A percentile compares a stretch with the other conserved stretches of the same genome.
Evolutionary conservation across 129 eudicot species (phyloP).

Genomic region (Scalesia atractyloides): DNA sequence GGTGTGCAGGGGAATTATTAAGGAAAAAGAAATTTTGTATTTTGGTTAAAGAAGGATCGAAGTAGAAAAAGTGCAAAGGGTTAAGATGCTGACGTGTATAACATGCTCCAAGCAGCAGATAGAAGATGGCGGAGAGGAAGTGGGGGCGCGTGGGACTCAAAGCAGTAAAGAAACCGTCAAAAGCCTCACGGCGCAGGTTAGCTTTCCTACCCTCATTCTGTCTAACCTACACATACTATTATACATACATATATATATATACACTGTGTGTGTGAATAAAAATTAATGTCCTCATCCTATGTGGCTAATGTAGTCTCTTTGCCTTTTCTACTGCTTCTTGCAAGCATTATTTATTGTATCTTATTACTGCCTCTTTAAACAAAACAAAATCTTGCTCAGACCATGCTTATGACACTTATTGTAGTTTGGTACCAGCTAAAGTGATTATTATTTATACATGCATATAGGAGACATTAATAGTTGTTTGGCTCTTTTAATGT

Average conservation of each 20-base stretch:
- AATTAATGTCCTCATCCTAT: slow-evolving; percentile 27
- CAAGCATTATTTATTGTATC: slow-evolving; percentile 27
- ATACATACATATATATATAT: no score
- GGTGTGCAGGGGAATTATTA: slow-evolving; percentile 33
- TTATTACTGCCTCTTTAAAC: slow-evolving; percentile 44
- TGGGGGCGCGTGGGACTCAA: slow-evolving; percentile 71
- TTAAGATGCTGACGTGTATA: slow-evolving; percentile 74
- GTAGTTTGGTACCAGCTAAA: slow-evolving; percentile 24
- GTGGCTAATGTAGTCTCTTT: slow-evolving; percentile 31
- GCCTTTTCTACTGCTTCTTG: slow-evolving; percentile 26
- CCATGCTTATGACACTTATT: slow-evolving; percentile 40
- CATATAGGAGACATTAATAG: slow-evolving; percentile 4
- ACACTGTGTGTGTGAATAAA: slow-evolving; percentile 4
- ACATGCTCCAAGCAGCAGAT: slow-evolving; percentile 68
- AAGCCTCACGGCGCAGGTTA: slow-evolving; percentile 89
- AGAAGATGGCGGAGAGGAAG: slow-evolving; percentile 60
- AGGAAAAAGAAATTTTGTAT: slow-evolving; percentile 26
- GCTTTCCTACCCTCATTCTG: slow-evolving; percentile 18
- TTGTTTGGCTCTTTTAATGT: background rate
- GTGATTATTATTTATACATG: slow-evolving; percentile 13
- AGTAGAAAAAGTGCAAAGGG: background rate
- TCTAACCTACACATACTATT: slow-evolving; percentile 5
- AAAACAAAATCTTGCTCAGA: slow-evolving; percentile 28
- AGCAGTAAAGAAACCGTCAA: slow-evolving; percentile 73
- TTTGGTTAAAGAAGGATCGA: slow-evolving; percentile 13